Percentiles rank a stretch among this genome's conserved stretches.
phyloP scores from a whole-genome alignment of 2,329 filamentous ascomycete genomes.

The Penicillium sp. region DNA sequence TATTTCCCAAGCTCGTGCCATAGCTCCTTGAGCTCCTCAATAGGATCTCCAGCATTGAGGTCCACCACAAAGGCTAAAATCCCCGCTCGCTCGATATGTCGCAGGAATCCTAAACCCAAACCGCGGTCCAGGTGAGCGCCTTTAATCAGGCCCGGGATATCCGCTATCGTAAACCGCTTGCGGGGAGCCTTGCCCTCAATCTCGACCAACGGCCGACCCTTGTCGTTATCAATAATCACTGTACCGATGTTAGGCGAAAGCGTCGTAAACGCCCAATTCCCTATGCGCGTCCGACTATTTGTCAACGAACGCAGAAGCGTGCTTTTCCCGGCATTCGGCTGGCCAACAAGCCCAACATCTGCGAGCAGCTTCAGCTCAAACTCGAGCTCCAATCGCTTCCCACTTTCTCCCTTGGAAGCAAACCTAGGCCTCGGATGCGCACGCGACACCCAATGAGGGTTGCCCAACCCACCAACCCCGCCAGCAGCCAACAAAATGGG shows the following conservation, averaged over 20 bases:
- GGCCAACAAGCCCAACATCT: constrained; percentile 90
- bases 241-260: constrained; percentile 95
- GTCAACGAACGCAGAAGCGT: constrained; percentile 86
- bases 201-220: constrained; percentile 68
- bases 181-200: constrained; percentile 60
- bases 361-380: constrained; percentile 94
- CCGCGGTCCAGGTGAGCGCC: constrained; percentile 91
- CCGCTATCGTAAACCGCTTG: constrained; percentile 88
- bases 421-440: constrained; percentile 79
- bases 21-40: constrained; percentile 76
- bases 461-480: constrained; percentile 87
- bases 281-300: constrained; percentile 85
- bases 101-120: constrained; percentile 86
- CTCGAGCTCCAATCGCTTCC: constrained; percentile 78
- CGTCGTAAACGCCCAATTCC: constrained; percentile 96
- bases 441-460: constrained; percentile 86
- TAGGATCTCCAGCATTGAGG: constrained; percentile 77
- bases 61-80: constrained; percentile 95
- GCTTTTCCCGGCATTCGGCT: constrained; percentile 96
- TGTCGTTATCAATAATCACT: constrained; percentile 86
- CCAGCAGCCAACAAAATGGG: constrained; percentile 87
- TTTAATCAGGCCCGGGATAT: constrained; percentile 92
- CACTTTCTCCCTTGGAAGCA: constrained; percentile 82
- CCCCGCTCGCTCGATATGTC: constrained; percentile 91
- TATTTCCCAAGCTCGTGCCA: constrained; percentile 93